Base-by-base conservation (phyloP, 1,139 yeast genomes). In the Pichia kudriavzevii region DNA sequence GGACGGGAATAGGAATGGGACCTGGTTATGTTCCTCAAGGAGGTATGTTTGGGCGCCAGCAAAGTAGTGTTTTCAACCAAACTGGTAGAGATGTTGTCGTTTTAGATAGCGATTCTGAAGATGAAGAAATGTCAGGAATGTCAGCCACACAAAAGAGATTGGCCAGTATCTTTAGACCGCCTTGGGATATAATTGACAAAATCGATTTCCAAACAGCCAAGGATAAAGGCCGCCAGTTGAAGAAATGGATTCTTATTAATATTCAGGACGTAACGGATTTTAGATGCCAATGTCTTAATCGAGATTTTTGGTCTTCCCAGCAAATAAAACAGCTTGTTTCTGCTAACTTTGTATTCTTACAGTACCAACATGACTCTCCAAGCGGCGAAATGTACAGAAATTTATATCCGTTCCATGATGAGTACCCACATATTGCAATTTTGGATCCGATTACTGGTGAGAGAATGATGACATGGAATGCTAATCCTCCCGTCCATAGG, bases 381-480 rank as follows among this genome's bases (percentile, higher is more conserved):
- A 78, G 74, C 42, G 97, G 96, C 1, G 64, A 66, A 42, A 72
- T 68, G 41, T 91, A 84, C 54, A 53, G 67, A 16, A 78, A 79
- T 43, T 80, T 82, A 52, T 88, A 91, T 53, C 78, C 81, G 4
- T 64, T 77, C 34, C 58, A 66, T 3, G 68, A 61, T 22, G 43
- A 40, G 21, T 79, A 65, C 52, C 99, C 99, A 1, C 96, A 91
- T 55, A 76, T 93, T 28, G 85, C 96, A 2, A 83, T 93, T 28
- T 57, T 93, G 37, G 99, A 93, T 54, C 96, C 98, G 2, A 74
- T 88, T 54, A 91, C 98, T 0, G 97, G 97, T 11, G 98, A 91
- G 58, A 67, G 94, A 41, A 71, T 85, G 38, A 69, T 71, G 46
- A 67, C 66, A 41, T 88, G 96, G 95, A 75, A 75, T 11, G 61